phyloP scores from a whole-genome alignment of 2,329 filamentous ascomycete species.

The Paecilomyces fulvus region DNA sequence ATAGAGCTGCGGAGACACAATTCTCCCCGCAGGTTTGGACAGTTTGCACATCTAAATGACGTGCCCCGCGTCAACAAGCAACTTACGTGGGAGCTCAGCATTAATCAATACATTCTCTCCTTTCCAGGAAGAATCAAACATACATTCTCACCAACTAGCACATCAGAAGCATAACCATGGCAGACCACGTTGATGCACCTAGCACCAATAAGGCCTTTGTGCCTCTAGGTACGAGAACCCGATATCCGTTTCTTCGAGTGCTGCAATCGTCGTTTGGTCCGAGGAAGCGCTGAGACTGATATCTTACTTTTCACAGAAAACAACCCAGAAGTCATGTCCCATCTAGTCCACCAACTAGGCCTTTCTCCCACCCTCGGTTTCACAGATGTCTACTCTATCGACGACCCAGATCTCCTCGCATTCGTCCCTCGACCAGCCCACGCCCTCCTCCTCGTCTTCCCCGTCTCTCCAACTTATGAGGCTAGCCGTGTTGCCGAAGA shows the following conservation, averaged over 20 bases:
- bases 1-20: neutral
- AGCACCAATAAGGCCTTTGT: conserved; percentile 40
- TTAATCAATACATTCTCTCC: neutral
- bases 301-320: conserved; percentile 41
- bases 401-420: conserved; percentile 72
- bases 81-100: neutral
- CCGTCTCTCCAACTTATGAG: conserved; percentile 72
- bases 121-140: neutral
- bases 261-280: neutral
- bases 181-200: conserved; percentile 28
- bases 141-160: neutral
- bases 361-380: conserved; percentile 68
- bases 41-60: conserved; percentile 6
- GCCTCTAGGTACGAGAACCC: conserved; percentile 33
- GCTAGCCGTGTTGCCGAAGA: conserved; percentile 68
- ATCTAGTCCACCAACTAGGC: conserved; percentile 73
- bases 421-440: conserved; percentile 83
- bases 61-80: neutral
- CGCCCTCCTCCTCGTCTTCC: conserved; percentile 87
- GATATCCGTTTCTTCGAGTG: neutral
- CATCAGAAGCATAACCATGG: conserved; percentile 14
- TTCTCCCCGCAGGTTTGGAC: conserved; percentile 7
- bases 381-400: conserved; percentile 87
- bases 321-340: conserved; percentile 83
- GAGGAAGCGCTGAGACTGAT: neutral